phyloP scores from a whole-genome alignment of 106 monocot species.

The Dioscorea alata region DNA sequence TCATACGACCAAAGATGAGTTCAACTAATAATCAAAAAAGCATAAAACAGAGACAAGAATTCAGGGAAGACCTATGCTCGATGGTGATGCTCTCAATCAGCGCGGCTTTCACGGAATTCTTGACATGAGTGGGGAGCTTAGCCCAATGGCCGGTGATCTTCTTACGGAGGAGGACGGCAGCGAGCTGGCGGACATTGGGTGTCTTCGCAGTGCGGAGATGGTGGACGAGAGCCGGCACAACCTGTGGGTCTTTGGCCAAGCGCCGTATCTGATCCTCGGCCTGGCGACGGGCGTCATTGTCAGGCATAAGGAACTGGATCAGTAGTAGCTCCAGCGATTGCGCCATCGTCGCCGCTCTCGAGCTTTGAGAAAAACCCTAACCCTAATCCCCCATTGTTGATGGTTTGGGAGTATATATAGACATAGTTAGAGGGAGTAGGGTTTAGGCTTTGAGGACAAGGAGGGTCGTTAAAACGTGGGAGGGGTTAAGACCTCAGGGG shows the following conservation, averaged over 20 bases:
- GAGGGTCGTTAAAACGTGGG: too few relatives aligned
- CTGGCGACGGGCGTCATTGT: slow-evolving; percentile 91
- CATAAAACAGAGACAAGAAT: not conserved
- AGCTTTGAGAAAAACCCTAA: too few relatives aligned
- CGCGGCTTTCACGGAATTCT: slow-evolving; percentile 69
- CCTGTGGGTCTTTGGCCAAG: slow-evolving; percentile 79
- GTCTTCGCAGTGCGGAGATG: slow-evolving; percentile 95
- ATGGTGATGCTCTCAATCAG: slow-evolving; percentile 89
- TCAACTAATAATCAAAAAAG: not conserved
- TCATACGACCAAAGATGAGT: too few relatives aligned
- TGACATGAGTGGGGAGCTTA: slow-evolving; percentile 64
- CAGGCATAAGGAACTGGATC: slow-evolving; percentile 95
- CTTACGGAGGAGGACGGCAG: slow-evolving; percentile 97
- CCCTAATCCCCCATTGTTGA: too few relatives aligned
- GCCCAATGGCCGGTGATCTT: slow-evolving; percentile 97
- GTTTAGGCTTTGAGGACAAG: too few relatives aligned
- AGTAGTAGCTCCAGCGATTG: slow-evolving; percentile 88
- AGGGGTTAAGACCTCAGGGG: too few relatives aligned
- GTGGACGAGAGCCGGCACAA: slow-evolving; percentile 89
- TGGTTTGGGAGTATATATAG: too few relatives aligned
- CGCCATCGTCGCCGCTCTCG: slow-evolving; percentile 29
- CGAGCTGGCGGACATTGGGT: slow-evolving; percentile 88
- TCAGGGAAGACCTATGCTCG: slow-evolving; percentile 55
- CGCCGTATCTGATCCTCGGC: slow-evolving; percentile 97
- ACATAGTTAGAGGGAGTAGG: too few relatives aligned